phyloP scores from a whole-genome alignment of 208 protist species.

The Trypanosoma lewisi region DNA sequence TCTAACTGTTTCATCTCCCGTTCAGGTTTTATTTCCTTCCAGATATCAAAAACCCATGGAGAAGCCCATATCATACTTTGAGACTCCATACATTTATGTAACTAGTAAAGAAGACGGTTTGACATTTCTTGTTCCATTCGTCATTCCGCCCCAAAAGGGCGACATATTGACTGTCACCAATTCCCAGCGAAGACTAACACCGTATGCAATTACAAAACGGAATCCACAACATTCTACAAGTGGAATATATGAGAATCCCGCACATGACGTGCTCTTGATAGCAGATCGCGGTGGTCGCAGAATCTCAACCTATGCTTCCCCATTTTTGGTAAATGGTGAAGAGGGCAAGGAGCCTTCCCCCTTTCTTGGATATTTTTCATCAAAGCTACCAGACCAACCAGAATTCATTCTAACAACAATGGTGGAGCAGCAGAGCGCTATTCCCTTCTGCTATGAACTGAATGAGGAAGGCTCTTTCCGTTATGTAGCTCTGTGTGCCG shows the following conservation, averaged over 20 bases:
- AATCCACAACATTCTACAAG: slow-evolving; percentile 56
- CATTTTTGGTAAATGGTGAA: slow-evolving; percentile 50
- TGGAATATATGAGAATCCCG: slow-evolving; percentile 82
- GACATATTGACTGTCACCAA: background rate
- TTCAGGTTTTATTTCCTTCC: slow-evolving; percentile 79
- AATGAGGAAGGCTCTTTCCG: slow-evolving; percentile 57
- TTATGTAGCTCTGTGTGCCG: slow-evolving; percentile 80
- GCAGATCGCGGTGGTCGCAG: slow-evolving; percentile 77
- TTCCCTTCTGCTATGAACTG: slow-evolving; percentile 89
- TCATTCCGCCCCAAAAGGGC: slow-evolving; percentile 9
- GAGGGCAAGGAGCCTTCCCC: slow-evolving; percentile 36
- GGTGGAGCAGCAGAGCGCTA: slow-evolving; percentile 75
- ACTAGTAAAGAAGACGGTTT: slow-evolving; percentile 87
- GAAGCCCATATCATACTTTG: slow-evolving; percentile 30
- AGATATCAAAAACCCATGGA: slow-evolving; percentile 31
- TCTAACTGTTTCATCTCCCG: slow-evolving; percentile 70
- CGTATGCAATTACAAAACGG: slow-evolving; percentile 47
- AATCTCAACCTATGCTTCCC: slow-evolving; percentile 66
- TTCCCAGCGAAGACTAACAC: slow-evolving; percentile 27
- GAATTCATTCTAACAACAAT: slow-evolving; percentile 75
- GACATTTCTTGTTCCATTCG: slow-evolving; percentile 74
- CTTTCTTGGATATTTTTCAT: slow-evolving; percentile 68
- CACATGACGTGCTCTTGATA: slow-evolving; percentile 69
- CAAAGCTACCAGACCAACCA: slow-evolving; percentile 78
- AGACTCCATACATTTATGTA: slow-evolving; percentile 80